These are phyloP conservation scores for Yamadazyma kanchanaburiensis DNA, from an alignment of 1,139 yeast species.

Conservation along the genomic window DNA sequence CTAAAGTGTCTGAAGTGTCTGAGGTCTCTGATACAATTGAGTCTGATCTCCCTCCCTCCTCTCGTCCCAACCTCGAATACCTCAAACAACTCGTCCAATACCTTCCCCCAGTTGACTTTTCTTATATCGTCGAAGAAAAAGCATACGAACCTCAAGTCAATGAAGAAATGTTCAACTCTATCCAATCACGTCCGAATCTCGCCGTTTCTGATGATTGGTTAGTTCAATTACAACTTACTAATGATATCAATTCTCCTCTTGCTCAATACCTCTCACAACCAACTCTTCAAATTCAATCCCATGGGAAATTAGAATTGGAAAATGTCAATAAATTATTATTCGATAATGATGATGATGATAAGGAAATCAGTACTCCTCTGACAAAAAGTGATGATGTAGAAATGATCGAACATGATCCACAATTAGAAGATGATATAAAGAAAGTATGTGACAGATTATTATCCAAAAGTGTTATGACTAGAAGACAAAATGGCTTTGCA, in stretches of 20 bases:
- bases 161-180: conserved; percentile 29
- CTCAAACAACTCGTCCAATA: conserved; percentile 32
- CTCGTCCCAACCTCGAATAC: conserved; percentile 26
- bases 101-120: conserved; percentile 30
- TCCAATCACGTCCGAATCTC: conserved; percentile 33
- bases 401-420: conserved; percentile 12
- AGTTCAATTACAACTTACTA: conserved; percentile 56
- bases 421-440: conserved; percentile 14
- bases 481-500: conserved; percentile 26
- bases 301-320: conserved; percentile 21
- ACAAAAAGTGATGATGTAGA: conserved; percentile 12
- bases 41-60: neutral
- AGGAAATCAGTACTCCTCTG: conserved; percentile 23
- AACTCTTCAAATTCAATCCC: conserved; percentile 8
- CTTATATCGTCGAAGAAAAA: conserved; percentile 53
- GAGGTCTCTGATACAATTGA: too few species aligned
- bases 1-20: neutral
- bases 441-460: conserved; percentile 19
- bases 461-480: conserved; percentile 16
- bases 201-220: conserved; percentile 62
- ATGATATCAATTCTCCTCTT: conserved; percentile 49
- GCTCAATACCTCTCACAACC: conserved; percentile 23
- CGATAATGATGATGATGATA: conserved; percentile 30
- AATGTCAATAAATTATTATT: conserved; percentile 53
- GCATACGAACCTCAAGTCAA: conserved; percentile 64